Evolutionary conservation across 805 yeast species (phyloP).

Genomic region (Scheffersomyces coipomensis): DNA sequence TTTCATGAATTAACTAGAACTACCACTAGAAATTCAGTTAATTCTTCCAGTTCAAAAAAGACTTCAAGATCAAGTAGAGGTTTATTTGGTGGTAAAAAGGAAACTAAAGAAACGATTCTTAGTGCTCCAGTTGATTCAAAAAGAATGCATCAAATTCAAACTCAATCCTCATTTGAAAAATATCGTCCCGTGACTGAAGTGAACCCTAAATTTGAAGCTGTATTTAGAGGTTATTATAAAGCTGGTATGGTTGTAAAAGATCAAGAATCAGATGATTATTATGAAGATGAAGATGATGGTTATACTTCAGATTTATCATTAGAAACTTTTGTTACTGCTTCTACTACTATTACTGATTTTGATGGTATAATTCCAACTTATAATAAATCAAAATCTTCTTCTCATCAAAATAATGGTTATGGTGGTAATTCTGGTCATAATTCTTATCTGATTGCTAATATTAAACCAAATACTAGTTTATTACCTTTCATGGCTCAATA

Average conservation of each 20-base stretch:
- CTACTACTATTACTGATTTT: constrained; percentile 20
- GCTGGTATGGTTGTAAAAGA: neutral
- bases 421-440: too few species aligned
- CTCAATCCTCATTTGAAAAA: constrained; percentile 22
- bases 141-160: constrained; percentile 26
- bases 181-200: constrained; percentile 23
- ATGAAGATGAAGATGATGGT: constrained; percentile 12
- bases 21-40: constrained; percentile 19
- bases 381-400: neutral
- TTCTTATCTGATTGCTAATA: too few species aligned
- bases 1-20: constrained; percentile 18
- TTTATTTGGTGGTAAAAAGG: constrained; percentile 19
- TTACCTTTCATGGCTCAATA: constrained; percentile 51
- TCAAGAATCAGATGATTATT: constrained; percentile 16
- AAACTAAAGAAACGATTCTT: neutral
- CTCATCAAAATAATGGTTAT: neutral
- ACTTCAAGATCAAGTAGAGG: constrained; percentile 29
- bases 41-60: constrained; percentile 25
- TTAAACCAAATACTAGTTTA: constrained; percentile 30
- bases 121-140: constrained; percentile 19
- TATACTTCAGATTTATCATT: constrained; percentile 22
- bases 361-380: constrained; percentile 2
- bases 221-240: constrained; percentile 19
- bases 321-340: constrained; percentile 33
- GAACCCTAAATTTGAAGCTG: constrained; percentile 15